A percentile compares a stretch with the other conserved stretches of the same genome.
Conservation (phyloP, 768 basidiomycete genomes). For the Bullera alba region DNA sequence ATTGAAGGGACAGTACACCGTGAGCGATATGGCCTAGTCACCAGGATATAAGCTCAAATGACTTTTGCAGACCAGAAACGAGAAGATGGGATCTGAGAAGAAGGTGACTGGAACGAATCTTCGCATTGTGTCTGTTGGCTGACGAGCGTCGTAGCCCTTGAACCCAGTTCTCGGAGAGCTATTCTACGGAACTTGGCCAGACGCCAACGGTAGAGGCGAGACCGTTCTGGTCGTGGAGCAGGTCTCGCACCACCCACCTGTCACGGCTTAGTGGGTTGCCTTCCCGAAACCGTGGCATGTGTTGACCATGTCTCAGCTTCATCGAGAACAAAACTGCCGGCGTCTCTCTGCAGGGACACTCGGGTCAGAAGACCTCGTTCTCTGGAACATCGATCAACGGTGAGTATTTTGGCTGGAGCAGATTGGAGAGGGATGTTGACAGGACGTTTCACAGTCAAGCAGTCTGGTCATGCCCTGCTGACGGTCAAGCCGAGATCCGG, state of each 20-base stretch:
- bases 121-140: not conserved
- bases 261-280: constrained; percentile 44
- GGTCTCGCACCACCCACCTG: constrained; percentile 77
- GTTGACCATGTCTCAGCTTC: constrained; percentile 54
- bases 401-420: constrained; percentile 9
- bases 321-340: constrained; percentile 76
- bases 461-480: constrained; percentile 86
- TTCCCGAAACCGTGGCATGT: constrained; percentile 33
- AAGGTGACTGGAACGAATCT: constrained; percentile 75
- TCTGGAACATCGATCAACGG: constrained; percentile 55
- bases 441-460: constrained; percentile 61
- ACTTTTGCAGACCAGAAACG: constrained; percentile 65
- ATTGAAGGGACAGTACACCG: constrained; percentile 72
- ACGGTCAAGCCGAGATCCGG: constrained; percentile 56
- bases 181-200: constrained; percentile 89
- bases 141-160: constrained; percentile 58
- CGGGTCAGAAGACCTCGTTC: constrained; percentile 92
- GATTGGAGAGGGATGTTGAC: not conserved
- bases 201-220: constrained; percentile 62
- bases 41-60: not conserved
- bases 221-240: constrained; percentile 84
- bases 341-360: constrained; percentile 72
- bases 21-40: constrained; percentile 15
- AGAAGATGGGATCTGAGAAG: constrained; percentile 94
- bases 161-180: constrained; percentile 83